Conservation (phyloP, 352 stramenopile species). For the Phytophthora crassamura region DNA sequence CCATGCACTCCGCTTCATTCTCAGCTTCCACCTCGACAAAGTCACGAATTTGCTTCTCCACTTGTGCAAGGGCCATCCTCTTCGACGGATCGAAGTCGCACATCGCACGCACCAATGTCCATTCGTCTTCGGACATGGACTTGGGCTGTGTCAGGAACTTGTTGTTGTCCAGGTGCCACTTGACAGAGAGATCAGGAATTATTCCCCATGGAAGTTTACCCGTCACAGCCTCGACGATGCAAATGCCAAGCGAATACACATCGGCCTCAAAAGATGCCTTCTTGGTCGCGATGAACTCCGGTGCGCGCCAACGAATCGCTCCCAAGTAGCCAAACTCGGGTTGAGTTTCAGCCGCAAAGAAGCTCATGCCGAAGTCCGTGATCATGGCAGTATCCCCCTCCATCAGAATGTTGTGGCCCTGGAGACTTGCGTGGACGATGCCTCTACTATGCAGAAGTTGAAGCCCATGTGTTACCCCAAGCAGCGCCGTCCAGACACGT, state of each 20-base stretch:
- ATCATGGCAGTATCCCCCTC: conserved; percentile 5
- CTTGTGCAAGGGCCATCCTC: background rate
- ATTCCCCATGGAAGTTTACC: conserved; percentile 1
- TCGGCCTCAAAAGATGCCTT: conserved; percentile 7
- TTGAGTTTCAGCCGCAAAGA: background rate
- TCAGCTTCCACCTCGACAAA: background rate
- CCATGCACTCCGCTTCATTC: too few species aligned
- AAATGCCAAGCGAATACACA: conserved; percentile 11
- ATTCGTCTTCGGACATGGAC: conserved; percentile 5
- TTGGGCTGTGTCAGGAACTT: conserved; percentile 1
- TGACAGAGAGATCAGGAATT: background rate
- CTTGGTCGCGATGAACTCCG: background rate
- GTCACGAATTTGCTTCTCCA: background rate
- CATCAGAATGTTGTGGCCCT: conserved; percentile 12
- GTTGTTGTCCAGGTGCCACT: background rate
- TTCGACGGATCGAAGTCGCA: conserved; percentile 7
- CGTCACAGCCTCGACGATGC: conserved; percentile 5
- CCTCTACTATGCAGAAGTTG: conserved; percentile 5
- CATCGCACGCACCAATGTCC: conserved; percentile 3
- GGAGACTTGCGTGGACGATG: conserved; percentile 4
- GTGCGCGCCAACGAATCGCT: conserved; percentile 4
- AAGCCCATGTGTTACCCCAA: conserved; percentile 7
- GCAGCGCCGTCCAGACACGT: too few species aligned
- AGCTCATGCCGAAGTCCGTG: conserved; percentile 11
- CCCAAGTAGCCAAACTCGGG: conserved; percentile 1